phyloP scores from a whole-genome alignment of 805 yeast species.

The Candida patagonica region DNA sequence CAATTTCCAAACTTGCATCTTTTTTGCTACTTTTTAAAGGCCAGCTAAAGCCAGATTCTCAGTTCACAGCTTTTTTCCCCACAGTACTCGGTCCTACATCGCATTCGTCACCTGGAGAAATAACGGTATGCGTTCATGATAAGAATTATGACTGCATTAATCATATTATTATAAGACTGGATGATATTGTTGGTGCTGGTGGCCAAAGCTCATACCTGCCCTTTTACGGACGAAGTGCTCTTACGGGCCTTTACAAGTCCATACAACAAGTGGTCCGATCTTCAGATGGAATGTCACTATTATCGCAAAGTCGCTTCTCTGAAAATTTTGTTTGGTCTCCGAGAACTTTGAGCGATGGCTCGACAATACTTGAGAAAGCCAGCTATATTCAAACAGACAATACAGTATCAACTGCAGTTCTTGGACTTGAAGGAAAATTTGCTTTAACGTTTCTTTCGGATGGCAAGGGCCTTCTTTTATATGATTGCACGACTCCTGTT shows the following conservation, averaged over 20 bases:
- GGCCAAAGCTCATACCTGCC: neutral
- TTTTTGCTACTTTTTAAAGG: no score
- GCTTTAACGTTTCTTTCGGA: conserved; percentile 38
- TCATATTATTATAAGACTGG: neutral
- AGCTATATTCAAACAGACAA: conserved; percentile 34
- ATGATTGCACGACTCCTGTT: conserved; percentile 42
- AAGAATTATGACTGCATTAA: neutral
- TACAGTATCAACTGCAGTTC: conserved; percentile 40
- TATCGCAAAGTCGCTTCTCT: conserved; percentile 52
- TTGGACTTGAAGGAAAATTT: conserved; percentile 39
- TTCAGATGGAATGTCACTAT: conserved; percentile 49
- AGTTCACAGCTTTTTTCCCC: neutral
- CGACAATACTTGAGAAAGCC: conserved; percentile 31
- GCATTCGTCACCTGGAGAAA: neutral
- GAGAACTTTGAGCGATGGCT: conserved; percentile 23
- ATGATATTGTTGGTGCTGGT: neutral
- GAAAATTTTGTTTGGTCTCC: conserved; percentile 58
- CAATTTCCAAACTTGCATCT: conserved; percentile 22
- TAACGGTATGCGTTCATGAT: neutral
- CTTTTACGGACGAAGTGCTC: conserved; percentile 24
- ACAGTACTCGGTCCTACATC: neutral
- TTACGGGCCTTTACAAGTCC: conserved; percentile 83
- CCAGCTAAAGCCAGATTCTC: neutral
- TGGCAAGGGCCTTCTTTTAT: conserved; percentile 37
- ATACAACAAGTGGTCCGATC: conserved; percentile 60